phyloP scores from a whole-genome alignment of 2,329 filamentous ascomycete genomes.

The Ceratocystis cacaofunesta region DNA sequence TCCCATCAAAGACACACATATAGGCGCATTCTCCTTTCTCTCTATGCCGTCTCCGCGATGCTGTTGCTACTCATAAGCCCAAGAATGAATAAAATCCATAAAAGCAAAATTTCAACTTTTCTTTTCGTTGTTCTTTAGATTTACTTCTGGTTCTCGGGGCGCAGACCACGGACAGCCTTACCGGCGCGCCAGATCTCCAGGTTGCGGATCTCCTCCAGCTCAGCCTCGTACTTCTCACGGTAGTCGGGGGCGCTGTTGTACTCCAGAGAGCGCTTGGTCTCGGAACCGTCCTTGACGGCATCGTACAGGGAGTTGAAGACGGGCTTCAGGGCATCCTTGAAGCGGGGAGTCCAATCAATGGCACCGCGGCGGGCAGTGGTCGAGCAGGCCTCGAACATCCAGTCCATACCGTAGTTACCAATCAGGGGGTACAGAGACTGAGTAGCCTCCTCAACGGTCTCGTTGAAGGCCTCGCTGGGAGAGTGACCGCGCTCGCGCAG shows the following conservation, averaged over 20 bases:
- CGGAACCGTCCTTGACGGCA: constrained; percentile 74
- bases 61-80: constrained; percentile 15
- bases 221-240: constrained; percentile 90
- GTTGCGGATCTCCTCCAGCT: constrained; percentile 96
- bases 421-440: constrained; percentile 97
- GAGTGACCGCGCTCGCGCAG: constrained; percentile 96
- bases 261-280: constrained; percentile 92
- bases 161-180: constrained; percentile 84
- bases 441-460: constrained; percentile 99
- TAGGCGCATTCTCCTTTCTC: neutral
- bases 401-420: constrained; percentile 97
- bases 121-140: neutral
- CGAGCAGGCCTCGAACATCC: constrained; percentile 99
- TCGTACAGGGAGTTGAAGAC: constrained; percentile 97
- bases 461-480: constrained; percentile 98
- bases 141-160: constrained; percentile 77
- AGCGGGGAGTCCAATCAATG: constrained; percentile 93
- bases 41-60: constrained; percentile 8
- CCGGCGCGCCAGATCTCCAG: constrained; percentile 98
- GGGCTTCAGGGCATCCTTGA: constrained; percentile 98
- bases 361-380: constrained; percentile 96
- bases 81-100: constrained; percentile 5
- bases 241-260: constrained; percentile 96
- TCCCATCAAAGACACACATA: constrained; percentile 13
- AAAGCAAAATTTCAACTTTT: constrained; percentile 7